Percentiles rank a stretch among this genome's conserved stretches.
These are phyloP conservation scores for Metschnikowia continentalis DNA, from an alignment of 805 yeast species.

Conservation along the genomic window DNA sequence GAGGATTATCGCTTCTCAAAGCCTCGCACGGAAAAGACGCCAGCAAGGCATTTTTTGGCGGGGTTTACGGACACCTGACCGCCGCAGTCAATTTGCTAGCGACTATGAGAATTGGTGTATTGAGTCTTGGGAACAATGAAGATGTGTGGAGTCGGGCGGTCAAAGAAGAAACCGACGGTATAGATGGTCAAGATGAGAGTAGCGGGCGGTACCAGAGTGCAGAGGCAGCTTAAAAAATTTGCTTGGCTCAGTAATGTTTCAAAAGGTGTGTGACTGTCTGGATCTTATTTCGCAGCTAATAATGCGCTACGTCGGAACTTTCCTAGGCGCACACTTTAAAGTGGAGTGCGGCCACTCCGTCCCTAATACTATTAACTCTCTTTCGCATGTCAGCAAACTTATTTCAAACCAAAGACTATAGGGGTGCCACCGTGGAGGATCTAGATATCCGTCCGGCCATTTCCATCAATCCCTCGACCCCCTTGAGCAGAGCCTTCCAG, in stretches of 20 bases:
- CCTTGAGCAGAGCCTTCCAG: constrained; percentile 47
- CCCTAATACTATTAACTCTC: not conserved
- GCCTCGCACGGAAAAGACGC: constrained; percentile 92
- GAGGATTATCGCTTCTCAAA: constrained; percentile 74
- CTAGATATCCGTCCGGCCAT: constrained; percentile 56
- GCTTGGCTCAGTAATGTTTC: not conserved
- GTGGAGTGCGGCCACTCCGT: not conserved
- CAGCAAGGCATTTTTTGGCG: constrained; percentile 91
- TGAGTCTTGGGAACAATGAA: constrained; percentile 75
- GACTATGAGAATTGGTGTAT: constrained; percentile 88
- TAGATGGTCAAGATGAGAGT: constrained; percentile 10
- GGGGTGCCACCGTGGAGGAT: constrained; percentile 57
- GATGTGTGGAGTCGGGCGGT: constrained; percentile 78
- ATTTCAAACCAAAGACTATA: constrained; percentile 35
- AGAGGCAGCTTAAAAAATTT: constrained; percentile 12
- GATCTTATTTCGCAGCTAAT: constrained; percentile 1
- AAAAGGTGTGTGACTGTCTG: not conserved
- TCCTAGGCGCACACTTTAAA: not conserved
- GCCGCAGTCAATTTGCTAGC: constrained; percentile 90
- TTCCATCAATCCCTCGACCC: constrained; percentile 47
- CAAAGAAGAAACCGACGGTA: constrained; percentile 53
- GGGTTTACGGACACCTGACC: constrained; percentile 87
- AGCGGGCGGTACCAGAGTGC: constrained; percentile 13
- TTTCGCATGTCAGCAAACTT: constrained; percentile 7
- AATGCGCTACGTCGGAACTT: not conserved